Conservation (phyloP, 352 stramenopile species). For the Blastocystis sp. region DNA sequence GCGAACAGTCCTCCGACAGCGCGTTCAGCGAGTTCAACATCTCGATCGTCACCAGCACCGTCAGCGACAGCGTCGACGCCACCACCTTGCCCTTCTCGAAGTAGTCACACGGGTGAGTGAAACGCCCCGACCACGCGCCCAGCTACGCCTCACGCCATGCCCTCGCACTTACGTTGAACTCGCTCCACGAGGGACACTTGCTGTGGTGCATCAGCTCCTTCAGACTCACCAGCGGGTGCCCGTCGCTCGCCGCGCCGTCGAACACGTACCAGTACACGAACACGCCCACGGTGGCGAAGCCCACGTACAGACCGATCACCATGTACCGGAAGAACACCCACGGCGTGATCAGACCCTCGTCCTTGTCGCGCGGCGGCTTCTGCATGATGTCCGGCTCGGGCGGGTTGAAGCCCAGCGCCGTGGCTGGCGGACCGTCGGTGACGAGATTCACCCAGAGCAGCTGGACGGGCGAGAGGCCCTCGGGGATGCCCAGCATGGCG, state of each 20-base stretch:
- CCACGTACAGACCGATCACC: constrained; percentile 88
- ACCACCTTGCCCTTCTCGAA: constrained; percentile 89
- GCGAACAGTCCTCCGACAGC: constrained; percentile 80
- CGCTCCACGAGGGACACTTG: constrained; percentile 86
- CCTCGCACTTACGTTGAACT: constrained; percentile 82
- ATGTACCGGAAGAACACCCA: constrained; percentile 97
- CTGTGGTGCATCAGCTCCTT: constrained; percentile 87
- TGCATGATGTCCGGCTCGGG: constrained; percentile 96
- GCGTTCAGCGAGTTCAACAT: constrained; percentile 94
- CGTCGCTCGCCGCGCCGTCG: constrained; percentile 84
- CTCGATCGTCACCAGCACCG: constrained; percentile 90
- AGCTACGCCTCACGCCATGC: constrained; percentile 8
- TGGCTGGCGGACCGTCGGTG: constrained; percentile 96
- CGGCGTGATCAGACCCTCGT: constrained; percentile 95
- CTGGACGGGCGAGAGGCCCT: constrained; percentile 96
- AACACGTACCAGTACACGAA: constrained; percentile 91
- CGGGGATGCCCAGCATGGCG: constrained; percentile 90
- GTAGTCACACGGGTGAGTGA: constrained; percentile 87
- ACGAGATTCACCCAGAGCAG: constrained; percentile 99
- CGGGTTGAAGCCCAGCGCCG: constrained; percentile 97
- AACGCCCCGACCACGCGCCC: constrained; percentile 74
- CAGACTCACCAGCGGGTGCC: constrained; percentile 87
- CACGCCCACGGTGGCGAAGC: constrained; percentile 87
- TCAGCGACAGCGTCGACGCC: constrained; percentile 89
- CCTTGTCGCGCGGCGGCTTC: constrained; percentile 88